phyloP scores from a whole-genome alignment of 176 grass and related monocot genomes.

The Cenchrus purpureus region DNA sequence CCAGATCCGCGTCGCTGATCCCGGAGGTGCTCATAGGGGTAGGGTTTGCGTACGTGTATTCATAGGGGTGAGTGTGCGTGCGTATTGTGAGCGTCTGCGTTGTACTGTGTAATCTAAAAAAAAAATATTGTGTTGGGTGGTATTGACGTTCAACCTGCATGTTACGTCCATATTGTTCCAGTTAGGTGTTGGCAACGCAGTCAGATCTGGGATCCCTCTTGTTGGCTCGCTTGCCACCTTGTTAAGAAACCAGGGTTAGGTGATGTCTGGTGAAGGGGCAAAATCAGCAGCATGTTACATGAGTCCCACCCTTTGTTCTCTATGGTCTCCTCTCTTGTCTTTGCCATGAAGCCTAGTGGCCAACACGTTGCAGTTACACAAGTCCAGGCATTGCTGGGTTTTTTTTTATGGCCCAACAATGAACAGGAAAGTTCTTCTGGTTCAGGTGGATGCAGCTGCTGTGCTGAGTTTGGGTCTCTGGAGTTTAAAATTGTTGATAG shows the following conservation, averaged over 20 bases:
- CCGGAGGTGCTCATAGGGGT: too few relatives aligned
- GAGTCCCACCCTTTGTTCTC: neutral
- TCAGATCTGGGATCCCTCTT: slow-evolving; percentile 38
- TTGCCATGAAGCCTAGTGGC: neutral
- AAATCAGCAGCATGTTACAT: slow-evolving; percentile 29
- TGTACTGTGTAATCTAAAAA: too few relatives aligned
- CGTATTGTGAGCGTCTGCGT: too few relatives aligned
- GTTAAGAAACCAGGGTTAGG: slow-evolving; percentile 31
- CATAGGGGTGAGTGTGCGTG: too few relatives aligned
- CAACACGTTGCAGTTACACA: neutral
- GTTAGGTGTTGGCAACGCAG: slow-evolving; percentile 18
- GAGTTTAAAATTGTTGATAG: neutral
- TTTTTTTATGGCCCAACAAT: neutral
- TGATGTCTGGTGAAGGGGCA: slow-evolving; percentile 9
- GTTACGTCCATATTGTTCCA: slow-evolving; percentile 35
- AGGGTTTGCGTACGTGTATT: too few relatives aligned
- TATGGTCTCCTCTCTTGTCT: neutral
- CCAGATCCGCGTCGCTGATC: too few relatives aligned
- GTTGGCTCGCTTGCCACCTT: slow-evolving; percentile 44
- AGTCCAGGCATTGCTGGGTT: neutral
- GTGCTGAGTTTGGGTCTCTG: neutral
- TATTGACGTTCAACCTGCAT: slow-evolving; percentile 36
- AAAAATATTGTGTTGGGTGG: slow-evolving; percentile 23
- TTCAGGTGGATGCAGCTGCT: neutral
- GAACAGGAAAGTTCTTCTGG: neutral